These are phyloP conservation scores for Fusarium xylarioides DNA, from an alignment of 2,329 filamentous ascomycete species.

Conservation along the genomic window DNA sequence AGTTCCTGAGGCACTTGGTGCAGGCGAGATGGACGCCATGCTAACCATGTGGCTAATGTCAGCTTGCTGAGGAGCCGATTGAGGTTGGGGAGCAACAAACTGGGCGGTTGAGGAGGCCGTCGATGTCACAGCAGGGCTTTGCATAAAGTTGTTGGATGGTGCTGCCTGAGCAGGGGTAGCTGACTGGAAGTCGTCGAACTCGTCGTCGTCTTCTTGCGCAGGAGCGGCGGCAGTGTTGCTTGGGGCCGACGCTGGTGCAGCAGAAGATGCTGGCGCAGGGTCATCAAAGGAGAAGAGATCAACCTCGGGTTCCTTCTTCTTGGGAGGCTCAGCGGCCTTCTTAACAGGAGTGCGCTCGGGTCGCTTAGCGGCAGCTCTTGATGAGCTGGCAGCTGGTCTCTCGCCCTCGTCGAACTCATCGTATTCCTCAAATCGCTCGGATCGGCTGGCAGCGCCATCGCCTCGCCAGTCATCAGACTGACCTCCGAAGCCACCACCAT, in stretches of 20 bases:
- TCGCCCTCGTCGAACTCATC: slow-evolving; percentile 90
- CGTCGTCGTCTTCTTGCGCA: slow-evolving; percentile 72
- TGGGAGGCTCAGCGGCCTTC: slow-evolving; percentile 70
- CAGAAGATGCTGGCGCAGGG: slow-evolving; percentile 61
- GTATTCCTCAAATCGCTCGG: slow-evolving; percentile 93
- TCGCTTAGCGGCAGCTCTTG: slow-evolving; percentile 51
- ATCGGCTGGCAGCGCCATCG: slow-evolving; percentile 60
- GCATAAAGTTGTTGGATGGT: slow-evolving; percentile 46
- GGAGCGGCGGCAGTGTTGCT: slow-evolving; percentile 33
- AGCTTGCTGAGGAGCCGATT: slow-evolving; percentile 82
- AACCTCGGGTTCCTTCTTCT: slow-evolving; percentile 87
- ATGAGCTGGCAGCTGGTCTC: slow-evolving; percentile 56
- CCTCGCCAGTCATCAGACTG: slow-evolving; percentile 75
- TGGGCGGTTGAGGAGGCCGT: slow-evolving; percentile 67
- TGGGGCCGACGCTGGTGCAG: slow-evolving; percentile 53
- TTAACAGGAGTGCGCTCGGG: slow-evolving; percentile 47
- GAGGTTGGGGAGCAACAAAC: slow-evolving; percentile 83
- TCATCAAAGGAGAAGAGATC: slow-evolving; percentile 96
- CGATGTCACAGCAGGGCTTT: slow-evolving; percentile 60
- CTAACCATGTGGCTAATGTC: slow-evolving; percentile 82
- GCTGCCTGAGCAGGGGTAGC: slow-evolving; percentile 70
- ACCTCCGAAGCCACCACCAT: slow-evolving; percentile 92
- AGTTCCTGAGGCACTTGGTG: slow-evolving; percentile 64
- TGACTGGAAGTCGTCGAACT: slow-evolving; percentile 98
- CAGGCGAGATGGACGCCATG: slow-evolving; percentile 83